Base-by-base conservation (phyloP, 208 protist genomes). In the Wallacemonas sp. region DNA sequence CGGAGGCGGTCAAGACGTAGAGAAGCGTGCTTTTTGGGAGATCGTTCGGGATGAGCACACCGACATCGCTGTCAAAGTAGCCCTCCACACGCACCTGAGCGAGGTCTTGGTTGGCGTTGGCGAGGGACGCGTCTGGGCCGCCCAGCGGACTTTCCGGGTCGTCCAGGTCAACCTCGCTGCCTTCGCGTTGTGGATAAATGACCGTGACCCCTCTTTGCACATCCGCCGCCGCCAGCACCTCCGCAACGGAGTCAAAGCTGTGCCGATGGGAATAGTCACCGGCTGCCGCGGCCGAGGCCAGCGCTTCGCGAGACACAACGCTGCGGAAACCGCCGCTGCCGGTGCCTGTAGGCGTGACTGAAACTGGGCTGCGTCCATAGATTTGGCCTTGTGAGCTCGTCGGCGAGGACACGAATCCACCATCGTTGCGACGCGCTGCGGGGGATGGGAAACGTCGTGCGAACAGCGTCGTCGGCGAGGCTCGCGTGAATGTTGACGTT, bases 1-100 rank as follows among this genome's bases (percentile, higher is more conserved):
- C 90, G 11, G 84, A 92, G 24, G 90, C 83, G 38, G 90, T 95
- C 2, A 95, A 62, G 19, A 95, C 84, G 70, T 95, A 95, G 2
- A 95, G 75, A 34, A 95, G 46, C 41, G 84, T 90, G 62, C 84
- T 91, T 1, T 75, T 78, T 12, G 90, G 90, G 42, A 95, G 69
- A 41, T 95, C 90, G 66, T 82, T 91, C 0, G 90, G 86, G 54
- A 95, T 93, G 9, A 93, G 62, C 24, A 84, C 70, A 30, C 72
- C 72, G 21, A 78, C 47, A 49, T 54, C 62, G 28, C 70, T 62
- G 5, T 87, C 72, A 59, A 80, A 93, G 77, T 82, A 95, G 42
- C 89, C 89, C 64, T 89, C 83, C 19, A 95, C 89, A 4, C 75
- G 83, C 54, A 95, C 84, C 68, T 95, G 80, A 24, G 76, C 77